Base-by-base conservation (phyloP, 83 land plant species). In the Picea abies region DNA sequence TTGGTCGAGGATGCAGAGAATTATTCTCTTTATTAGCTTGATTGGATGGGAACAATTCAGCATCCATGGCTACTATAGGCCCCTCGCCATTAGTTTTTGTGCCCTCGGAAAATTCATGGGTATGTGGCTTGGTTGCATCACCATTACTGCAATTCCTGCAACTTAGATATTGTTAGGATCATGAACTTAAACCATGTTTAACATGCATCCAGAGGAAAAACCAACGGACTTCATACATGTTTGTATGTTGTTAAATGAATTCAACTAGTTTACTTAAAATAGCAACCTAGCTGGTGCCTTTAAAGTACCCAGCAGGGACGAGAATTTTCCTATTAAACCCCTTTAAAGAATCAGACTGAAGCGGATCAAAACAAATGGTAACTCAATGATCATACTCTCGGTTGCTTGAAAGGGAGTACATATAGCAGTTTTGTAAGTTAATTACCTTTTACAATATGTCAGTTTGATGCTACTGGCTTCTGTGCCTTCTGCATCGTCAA, bases 121-220 rank as follows among this genome's bases (percentile, higher is more conserved):
- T 70, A 35, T 70, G 73, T 70, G 73, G 39, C 39, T 17, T 6
- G 4, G 73, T 37, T 35, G 39, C 44, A 70, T 70, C 73, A 70
- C 73, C 73, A 70, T 70, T 70, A 25, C 44, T 35, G 73, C 37
- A 37, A 69, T 69, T 69, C 72, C 72, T 69, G 72, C 17, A 32
- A 69, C 32, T 69, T 69, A 32, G 72, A 69, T 32, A 69, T 69
- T 69, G 72, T 69, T 69, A 69, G 72, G 19, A 32, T 69, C 72
- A 69, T 69, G 5, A 32, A 69, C 17, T 32, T 69, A 14, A 10
- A 69, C 15, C 72, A 15, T 69, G 32, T 37, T 69, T 69, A 32
- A 69, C 32, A 16, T 69, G 72, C 72, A 69, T 49, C 72, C 37
- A 32, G 19, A 69, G 72, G 72, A 69, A 32, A 23, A 15, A 32